phyloP scores from a whole-genome alignment of 352 stramenopile species.

The Phytophthora macrochlamydospora region DNA sequence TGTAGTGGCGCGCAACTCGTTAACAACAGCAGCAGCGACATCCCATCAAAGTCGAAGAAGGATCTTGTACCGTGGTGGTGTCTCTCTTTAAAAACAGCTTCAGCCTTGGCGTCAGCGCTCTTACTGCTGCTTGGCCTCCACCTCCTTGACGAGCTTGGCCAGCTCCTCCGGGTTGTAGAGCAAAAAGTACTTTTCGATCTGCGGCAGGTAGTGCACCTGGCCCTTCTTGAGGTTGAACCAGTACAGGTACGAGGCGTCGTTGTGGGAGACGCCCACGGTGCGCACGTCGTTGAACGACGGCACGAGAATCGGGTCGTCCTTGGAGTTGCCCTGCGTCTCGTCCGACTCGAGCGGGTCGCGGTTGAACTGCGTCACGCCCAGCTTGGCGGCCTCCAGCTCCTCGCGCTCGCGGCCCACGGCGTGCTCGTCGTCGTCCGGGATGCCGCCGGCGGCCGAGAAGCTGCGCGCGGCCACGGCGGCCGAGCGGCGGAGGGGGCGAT shows the following conservation, averaged over 20 bases:
- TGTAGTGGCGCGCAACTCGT: slow-evolving; percentile 1
- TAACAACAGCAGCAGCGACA: background rate
- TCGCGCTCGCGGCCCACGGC: slow-evolving; percentile 80
- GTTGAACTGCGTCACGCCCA: slow-evolving; percentile 78
- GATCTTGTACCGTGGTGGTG: background rate
- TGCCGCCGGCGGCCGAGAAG: slow-evolving; percentile 57
- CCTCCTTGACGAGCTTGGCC: slow-evolving; percentile 81
- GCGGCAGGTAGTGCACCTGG: slow-evolving; percentile 87
- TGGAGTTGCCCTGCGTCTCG: slow-evolving; percentile 88
- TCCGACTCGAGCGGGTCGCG: slow-evolving; percentile 86
- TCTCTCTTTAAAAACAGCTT: no score
- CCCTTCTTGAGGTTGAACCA: slow-evolving; percentile 89
- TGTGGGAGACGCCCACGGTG: slow-evolving; percentile 85
- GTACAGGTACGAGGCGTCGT: slow-evolving; percentile 89
- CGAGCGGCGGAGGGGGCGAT: slow-evolving; percentile 57
- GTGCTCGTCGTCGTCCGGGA: slow-evolving; percentile 82
- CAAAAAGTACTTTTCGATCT: slow-evolving; percentile 92
- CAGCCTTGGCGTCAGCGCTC: background rate
- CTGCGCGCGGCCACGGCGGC: slow-evolving; percentile 44
- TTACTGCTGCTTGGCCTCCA: slow-evolving; percentile 84
- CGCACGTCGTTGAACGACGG: slow-evolving; percentile 79
- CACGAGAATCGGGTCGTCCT: slow-evolving; percentile 89
- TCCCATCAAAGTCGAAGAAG: no score
- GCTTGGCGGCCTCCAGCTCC: slow-evolving; percentile 75
- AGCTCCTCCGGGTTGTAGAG: slow-evolving; percentile 90